Conservation (phyloP, 139 green algal species). For the Spirogloea muscicola region DNA sequence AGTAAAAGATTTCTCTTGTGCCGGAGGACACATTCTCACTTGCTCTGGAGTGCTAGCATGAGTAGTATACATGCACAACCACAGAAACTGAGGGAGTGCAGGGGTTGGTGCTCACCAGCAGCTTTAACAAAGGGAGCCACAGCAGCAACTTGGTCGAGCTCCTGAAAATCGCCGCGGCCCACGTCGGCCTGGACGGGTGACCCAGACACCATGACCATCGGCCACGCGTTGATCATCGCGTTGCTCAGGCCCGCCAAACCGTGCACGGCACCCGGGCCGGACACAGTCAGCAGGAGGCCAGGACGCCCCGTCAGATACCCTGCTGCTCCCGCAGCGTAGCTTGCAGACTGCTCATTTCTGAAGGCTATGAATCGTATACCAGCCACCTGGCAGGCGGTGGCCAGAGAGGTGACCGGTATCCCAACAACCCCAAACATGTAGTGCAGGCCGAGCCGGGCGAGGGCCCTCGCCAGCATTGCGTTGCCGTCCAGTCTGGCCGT, state of each 20-base stretch:
- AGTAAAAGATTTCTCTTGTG: no score
- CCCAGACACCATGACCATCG: constrained; percentile 70
- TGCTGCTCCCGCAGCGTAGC: constrained; percentile 69
- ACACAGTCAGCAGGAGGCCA: constrained; percentile 75
- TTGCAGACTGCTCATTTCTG: constrained; percentile 80
- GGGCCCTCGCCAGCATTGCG: background rate
- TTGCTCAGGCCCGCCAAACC: constrained; percentile 69
- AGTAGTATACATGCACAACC: no score
- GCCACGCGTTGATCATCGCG: constrained; percentile 71
- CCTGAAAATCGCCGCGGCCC: constrained; percentile 78
- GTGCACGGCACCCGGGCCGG: constrained; percentile 70
- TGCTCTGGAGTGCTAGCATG: no score
- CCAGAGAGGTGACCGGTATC: constrained; percentile 78
- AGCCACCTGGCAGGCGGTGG: constrained; percentile 62
- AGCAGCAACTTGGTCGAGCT: constrained; percentile 70
- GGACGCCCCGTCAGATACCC: constrained; percentile 71
- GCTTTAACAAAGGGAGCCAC: constrained; percentile 61
- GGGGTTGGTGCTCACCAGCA: constrained; percentile 18
- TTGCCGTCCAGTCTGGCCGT: no score
- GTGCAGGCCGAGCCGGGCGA: constrained; percentile 60
- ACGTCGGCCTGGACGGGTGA: constrained; percentile 61
- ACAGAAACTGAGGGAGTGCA: background rate
- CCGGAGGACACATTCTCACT: no score
- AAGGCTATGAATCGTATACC: constrained; percentile 77
- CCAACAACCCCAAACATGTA: constrained; percentile 77